phyloP scores from a whole-genome alignment of 805 yeast genomes.

The Pichia sporocuriosa region DNA sequence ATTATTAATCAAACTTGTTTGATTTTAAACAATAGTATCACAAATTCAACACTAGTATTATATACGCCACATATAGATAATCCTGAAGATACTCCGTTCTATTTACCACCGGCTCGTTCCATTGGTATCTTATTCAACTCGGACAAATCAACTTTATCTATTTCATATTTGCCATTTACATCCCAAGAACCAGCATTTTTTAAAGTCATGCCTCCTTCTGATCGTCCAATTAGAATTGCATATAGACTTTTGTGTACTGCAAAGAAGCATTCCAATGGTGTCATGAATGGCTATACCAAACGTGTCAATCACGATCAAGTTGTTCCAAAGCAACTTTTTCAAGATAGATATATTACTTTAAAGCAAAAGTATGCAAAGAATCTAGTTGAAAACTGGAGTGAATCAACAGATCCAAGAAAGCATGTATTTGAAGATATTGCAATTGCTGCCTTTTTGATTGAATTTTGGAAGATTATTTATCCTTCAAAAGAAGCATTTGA shows the following conservation, averaged over 20 bases:
- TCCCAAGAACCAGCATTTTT: conserved; percentile 24
- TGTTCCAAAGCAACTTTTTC: conserved; percentile 76
- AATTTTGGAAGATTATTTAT: conserved; percentile 61
- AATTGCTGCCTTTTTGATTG: conserved; percentile 89
- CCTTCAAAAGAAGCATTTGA: conserved; percentile 40
- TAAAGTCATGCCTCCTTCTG: conserved; percentile 35
- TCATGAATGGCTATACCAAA: conserved; percentile 76
- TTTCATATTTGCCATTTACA: conserved; percentile 67
- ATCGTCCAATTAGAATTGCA: conserved; percentile 77
- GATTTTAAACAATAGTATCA: conserved; percentile 31
- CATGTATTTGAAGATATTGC: conserved; percentile 96
- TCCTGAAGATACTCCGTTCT: conserved; percentile 68
- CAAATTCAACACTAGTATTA: conserved; percentile 47
- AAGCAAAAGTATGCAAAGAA: conserved; percentile 75
- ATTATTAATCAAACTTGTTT: conserved; percentile 82
- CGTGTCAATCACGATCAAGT: conserved; percentile 84
- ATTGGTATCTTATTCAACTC: conserved; percentile 56
- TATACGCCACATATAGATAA: conserved; percentile 70
- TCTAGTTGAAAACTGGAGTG: conserved; percentile 82
- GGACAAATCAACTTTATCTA: conserved; percentile 45
- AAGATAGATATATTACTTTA: conserved; percentile 69
- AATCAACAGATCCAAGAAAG: conserved; percentile 88
- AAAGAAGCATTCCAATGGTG: conserved; percentile 76
- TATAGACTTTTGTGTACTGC: conserved; percentile 73
- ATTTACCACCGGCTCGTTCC: conserved; percentile 78